These are phyloP conservation scores for Davidsoniella eucalypti DNA, from an alignment of 2,329 filamentous ascomycete species.

Conservation along the genomic window DNA sequence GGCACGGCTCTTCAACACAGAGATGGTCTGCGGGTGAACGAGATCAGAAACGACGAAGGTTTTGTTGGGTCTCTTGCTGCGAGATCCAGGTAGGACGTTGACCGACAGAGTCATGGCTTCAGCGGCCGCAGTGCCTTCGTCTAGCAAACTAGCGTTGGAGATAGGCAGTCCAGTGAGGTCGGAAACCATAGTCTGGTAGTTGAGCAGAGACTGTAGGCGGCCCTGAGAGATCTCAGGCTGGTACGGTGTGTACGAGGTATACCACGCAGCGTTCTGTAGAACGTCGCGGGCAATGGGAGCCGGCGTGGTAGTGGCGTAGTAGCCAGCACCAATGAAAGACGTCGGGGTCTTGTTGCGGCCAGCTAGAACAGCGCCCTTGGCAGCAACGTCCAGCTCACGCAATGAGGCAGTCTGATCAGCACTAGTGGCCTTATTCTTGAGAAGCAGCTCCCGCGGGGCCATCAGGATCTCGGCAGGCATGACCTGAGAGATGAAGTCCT, in stretches of 20 bases:
- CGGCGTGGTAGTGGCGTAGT: conserved; percentile 73
- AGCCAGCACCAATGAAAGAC: conserved; percentile 74
- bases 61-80: conserved; percentile 60
- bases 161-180: conserved; percentile 79
- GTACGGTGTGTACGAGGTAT: conserved; percentile 95
- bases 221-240: conserved; percentile 96
- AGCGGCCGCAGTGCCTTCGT: conserved; percentile 81
- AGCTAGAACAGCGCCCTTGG: conserved; percentile 21
- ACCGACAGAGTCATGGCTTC: conserved; percentile 92
- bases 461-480: conserved; percentile 59
- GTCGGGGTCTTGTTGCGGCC: conserved; percentile 27
- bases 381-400: conserved; percentile 43
- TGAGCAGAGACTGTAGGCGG: conserved; percentile 75
- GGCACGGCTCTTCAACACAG: conserved; percentile 69
- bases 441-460: conserved; percentile 8
- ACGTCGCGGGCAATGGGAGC: conserved; percentile 87
- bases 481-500: conserved; percentile 73
- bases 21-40: conserved; percentile 72
- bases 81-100: conserved; percentile 36
- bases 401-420: conserved; percentile 19
- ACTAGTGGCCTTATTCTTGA: not conserved
- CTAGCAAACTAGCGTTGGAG: conserved; percentile 77
- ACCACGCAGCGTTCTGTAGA: conserved; percentile 87
- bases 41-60: conserved; percentile 69
- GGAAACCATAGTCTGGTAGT: conserved; percentile 86